A percentile compares a stretch with the other conserved stretches of the same genome.
Conservation (phyloP, 2,329 filamentous ascomycete genomes). For the Colletotrichum lupini region DNA sequence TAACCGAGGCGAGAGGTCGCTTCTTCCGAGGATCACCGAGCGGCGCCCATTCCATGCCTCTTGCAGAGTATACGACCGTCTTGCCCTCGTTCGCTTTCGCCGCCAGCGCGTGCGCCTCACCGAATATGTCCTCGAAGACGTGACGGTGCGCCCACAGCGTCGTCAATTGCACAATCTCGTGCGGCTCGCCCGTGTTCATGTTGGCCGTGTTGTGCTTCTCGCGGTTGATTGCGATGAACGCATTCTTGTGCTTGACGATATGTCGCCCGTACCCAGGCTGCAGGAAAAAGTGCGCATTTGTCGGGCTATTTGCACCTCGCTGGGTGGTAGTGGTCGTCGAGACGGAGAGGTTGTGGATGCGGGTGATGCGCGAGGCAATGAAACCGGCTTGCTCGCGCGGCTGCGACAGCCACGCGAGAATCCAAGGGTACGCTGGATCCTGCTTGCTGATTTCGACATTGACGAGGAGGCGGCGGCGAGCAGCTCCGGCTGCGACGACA, state of each 20-base stretch:
- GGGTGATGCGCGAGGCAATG: slow-evolving; percentile 67
- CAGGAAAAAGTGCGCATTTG: slow-evolving; percentile 84
- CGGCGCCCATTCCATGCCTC: slow-evolving; percentile 84
- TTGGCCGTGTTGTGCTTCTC: slow-evolving; percentile 88
- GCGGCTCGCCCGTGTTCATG: slow-evolving; percentile 85
- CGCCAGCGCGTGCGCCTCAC: slow-evolving; percentile 85
- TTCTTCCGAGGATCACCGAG: slow-evolving; percentile 89
- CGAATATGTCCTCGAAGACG: slow-evolving; percentile 90
- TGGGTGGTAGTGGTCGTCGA: slow-evolving; percentile 68
- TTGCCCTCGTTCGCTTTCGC: slow-evolving; percentile 87
- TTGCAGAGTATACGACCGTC: slow-evolving; percentile 89
- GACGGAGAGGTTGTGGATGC: slow-evolving; percentile 70
- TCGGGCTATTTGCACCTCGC: slow-evolving; percentile 69
- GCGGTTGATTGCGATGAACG: slow-evolving; percentile 87
- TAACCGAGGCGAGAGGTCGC: slow-evolving; percentile 86
- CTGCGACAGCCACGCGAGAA: slow-evolving; percentile 92
- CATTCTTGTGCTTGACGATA: slow-evolving; percentile 85
- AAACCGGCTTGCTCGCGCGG: slow-evolving; percentile 75
- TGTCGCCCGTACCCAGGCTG: slow-evolving; percentile 93
- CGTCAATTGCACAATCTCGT: slow-evolving; percentile 93
- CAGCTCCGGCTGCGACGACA: slow-evolving; percentile 76
- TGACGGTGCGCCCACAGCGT: slow-evolving; percentile 90
- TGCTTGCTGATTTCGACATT: slow-evolving; percentile 96
- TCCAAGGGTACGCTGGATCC: slow-evolving; percentile 93
- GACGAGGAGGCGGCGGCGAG: slow-evolving; percentile 88